A percentile compares a stretch with the other conserved stretches of the same genome.
Conservation (phyloP, 495 filamentous ascomycete genomes). For the Aspergillus sparsus region DNA sequence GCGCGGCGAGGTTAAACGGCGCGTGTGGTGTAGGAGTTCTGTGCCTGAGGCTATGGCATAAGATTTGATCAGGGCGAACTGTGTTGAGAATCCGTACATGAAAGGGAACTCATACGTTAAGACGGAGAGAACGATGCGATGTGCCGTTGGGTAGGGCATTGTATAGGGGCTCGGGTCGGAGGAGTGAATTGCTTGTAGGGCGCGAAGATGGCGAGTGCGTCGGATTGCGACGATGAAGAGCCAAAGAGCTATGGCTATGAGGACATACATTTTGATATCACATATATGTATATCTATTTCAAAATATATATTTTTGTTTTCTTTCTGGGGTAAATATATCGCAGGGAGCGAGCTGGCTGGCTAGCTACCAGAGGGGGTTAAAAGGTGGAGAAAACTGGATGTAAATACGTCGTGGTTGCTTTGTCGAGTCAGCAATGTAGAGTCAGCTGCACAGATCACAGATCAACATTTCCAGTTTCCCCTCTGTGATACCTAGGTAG, state of each 20-base stretch:
- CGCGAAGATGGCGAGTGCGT: background rate
- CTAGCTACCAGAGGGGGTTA: too few species aligned
- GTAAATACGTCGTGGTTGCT: too few species aligned
- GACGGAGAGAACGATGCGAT: constrained; percentile 2
- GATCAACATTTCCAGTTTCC: too few species aligned
- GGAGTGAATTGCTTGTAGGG: background rate
- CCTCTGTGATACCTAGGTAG: too few species aligned
- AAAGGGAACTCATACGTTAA: constrained; percentile 10
- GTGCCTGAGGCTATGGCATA: constrained; percentile 15
- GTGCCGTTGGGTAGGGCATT: constrained; percentile 8
- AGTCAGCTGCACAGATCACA: too few species aligned
- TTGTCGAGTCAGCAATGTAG: too few species aligned
- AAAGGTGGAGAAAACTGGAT: too few species aligned
- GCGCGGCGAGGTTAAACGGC: constrained; percentile 11
- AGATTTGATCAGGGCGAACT: constrained; percentile 13
- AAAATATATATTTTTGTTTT: too few species aligned
- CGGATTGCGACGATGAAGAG: constrained; percentile 6
- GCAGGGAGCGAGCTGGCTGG: too few species aligned
- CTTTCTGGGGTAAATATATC: too few species aligned
- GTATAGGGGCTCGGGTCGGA: constrained; percentile 1
- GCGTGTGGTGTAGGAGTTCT: constrained; percentile 7
- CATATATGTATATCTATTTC: background rate
- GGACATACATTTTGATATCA: background rate
- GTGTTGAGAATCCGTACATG: constrained; percentile 10
- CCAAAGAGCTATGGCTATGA: background rate